These are phyloP conservation scores for Malassezia furfur DNA, from an alignment of 1,284 basidiomycete species.

Conservation along the genomic window DNA sequence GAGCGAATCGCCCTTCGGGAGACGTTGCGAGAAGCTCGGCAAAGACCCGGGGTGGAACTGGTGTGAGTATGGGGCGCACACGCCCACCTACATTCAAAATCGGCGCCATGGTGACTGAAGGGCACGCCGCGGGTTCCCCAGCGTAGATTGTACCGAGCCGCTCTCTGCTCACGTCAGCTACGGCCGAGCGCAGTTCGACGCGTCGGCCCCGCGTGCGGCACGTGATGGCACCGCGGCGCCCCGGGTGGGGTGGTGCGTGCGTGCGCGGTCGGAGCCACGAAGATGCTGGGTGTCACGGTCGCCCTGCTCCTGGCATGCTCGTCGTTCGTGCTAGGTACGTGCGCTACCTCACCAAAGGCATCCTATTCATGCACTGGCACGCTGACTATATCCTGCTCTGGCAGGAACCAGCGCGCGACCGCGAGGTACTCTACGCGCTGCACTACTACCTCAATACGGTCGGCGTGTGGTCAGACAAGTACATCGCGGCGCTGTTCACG, in stretches of 20 bases:
- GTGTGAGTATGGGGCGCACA: neutral
- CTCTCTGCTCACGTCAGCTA: neutral
- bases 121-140: neutral
- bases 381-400: slow-evolving; percentile 45
- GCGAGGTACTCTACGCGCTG: slow-evolving; percentile 34
- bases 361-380: slow-evolving; percentile 44
- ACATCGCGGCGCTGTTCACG: slow-evolving; percentile 22
- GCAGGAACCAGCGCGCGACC: slow-evolving; percentile 35
- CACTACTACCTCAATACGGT: slow-evolving; percentile 40
- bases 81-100: slow-evolving; percentile 36
- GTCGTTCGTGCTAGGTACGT: slow-evolving; percentile 38
- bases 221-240: slow-evolving; percentile 1
- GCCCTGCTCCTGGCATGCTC: slow-evolving; percentile 23
- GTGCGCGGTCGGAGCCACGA: neutral
- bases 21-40: slow-evolving; percentile 41
- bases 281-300: slow-evolving; percentile 26
- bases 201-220: neutral
- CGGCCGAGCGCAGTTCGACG: slow-evolving; percentile 1
- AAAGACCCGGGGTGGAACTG: slow-evolving; percentile 43
- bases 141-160: neutral
- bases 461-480: slow-evolving; percentile 25
- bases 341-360: slow-evolving; percentile 19
- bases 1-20: slow-evolving; percentile 36
- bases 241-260: neutral
- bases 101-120: slow-evolving; percentile 26